Evolutionary conservation across 2,329 filamentous ascomycete species (phyloP).

Genomic region (Furcasterigmium sp.): DNA sequence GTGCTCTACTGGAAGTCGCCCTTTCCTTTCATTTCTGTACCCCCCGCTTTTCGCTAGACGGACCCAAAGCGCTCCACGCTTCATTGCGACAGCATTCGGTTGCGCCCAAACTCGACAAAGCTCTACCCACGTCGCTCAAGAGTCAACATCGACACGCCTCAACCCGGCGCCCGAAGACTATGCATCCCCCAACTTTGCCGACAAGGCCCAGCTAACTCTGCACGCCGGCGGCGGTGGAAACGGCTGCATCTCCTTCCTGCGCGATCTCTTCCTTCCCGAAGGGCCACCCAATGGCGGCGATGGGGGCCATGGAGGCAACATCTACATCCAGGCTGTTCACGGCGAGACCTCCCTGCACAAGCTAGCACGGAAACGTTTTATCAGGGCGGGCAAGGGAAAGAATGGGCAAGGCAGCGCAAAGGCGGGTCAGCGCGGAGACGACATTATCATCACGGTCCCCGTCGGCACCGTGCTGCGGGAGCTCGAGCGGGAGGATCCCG

Average conservation of each 20-base stretch:
- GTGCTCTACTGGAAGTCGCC: constrained; percentile 25
- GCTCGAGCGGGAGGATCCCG: constrained; percentile 70
- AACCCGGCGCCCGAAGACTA: constrained; percentile 85
- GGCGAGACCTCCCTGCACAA: constrained; percentile 94
- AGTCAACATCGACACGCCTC: constrained; percentile 46
- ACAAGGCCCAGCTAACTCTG: constrained; percentile 74
- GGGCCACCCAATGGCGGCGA: constrained; percentile 94
- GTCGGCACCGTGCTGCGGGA: constrained; percentile 89
- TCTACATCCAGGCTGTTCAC: constrained; percentile 90
- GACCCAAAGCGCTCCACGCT: constrained; percentile 17
- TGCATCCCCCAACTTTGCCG: constrained; percentile 74
- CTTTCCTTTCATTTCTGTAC: constrained; percentile 45
- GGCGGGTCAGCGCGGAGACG: constrained; percentile 76
- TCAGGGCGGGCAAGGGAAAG: constrained; percentile 71
- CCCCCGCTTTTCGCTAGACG: constrained; percentile 34
- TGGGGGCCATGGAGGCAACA: constrained; percentile 82
- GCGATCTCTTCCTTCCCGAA: constrained; percentile 83
- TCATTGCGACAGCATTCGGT: constrained; percentile 13
- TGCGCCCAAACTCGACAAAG: constrained; percentile 9
- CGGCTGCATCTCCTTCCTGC: constrained; percentile 89
- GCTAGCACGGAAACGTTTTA: constrained; percentile 68
- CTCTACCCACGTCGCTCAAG: constrained; percentile 11
- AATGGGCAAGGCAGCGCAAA: constrained; percentile 70
- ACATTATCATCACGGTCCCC: constrained; percentile 83
- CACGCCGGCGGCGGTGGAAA: constrained; percentile 79